phyloP scores from a whole-genome alignment of 768 basidiomycete genomes.

The Tulasnella sp. region DNA sequence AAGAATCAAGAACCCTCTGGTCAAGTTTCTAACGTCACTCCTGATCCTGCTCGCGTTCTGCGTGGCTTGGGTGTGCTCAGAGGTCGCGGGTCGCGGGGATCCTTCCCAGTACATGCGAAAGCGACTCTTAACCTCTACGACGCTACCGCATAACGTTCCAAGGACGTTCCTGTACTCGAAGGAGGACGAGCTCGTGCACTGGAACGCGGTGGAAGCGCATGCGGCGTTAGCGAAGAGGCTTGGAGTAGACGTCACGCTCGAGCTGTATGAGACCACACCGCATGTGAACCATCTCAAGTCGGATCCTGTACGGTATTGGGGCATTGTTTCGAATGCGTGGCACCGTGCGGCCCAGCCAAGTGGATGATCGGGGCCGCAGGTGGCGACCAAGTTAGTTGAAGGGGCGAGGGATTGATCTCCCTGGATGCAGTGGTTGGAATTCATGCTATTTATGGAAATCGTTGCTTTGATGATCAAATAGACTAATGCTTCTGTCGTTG shows the following conservation, averaged over 20 bases:
- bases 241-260: slow-evolving; percentile 22
- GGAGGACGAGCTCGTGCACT: slow-evolving; percentile 28
- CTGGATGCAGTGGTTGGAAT: neutral
- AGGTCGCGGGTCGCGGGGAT: neutral
- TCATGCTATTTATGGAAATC: too few relatives aligned
- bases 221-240: neutral
- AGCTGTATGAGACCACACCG: slow-evolving; percentile 26
- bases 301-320: slow-evolving; percentile 31
- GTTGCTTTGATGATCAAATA: too few relatives aligned
- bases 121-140: slow-evolving; percentile 24
- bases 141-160: slow-evolving; percentile 21
- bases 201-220: slow-evolving; percentile 30
- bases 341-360: neutral
- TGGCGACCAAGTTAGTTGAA: neutral
- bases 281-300: slow-evolving; percentile 31
- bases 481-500: too few relatives aligned
- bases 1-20: slow-evolving; percentile 21
- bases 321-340: slow-evolving; percentile 27
- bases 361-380: neutral
- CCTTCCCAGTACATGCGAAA: slow-evolving; percentile 17
- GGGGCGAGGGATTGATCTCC: neutral
- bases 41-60: neutral
- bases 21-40: neutral
- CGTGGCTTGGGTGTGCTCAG: too few relatives aligned
- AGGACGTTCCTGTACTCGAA: slow-evolving; percentile 31